A percentile compares a stretch with the other conserved stretches of the same genome.
These are phyloP conservation scores for Thielaviopsis cerberus DNA, from an alignment of 2,329 filamentous ascomycete genomes.

Conservation along the genomic window DNA sequence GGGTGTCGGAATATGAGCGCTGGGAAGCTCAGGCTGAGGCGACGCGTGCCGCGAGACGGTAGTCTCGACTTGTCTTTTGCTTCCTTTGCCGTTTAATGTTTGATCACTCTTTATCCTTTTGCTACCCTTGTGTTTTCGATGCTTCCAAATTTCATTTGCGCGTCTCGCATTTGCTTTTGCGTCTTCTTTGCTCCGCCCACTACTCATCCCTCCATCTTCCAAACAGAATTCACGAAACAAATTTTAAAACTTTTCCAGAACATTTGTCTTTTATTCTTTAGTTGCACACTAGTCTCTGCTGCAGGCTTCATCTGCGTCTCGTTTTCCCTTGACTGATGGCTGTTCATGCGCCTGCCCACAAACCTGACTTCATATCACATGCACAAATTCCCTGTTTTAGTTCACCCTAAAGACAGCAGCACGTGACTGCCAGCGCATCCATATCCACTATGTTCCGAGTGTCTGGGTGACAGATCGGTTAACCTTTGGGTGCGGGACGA, in stretches of 20 bases:
- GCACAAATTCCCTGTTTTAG: neutral
- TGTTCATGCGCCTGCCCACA: neutral
- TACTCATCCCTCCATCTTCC: too few relatives aligned
- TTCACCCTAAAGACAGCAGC: neutral
- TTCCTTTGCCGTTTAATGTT: neutral
- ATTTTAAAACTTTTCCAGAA: neutral
- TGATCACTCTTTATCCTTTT: neutral
- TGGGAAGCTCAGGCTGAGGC: constrained; percentile 31
- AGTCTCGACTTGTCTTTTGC: neutral
- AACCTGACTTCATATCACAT: neutral
- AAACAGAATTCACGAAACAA: neutral
- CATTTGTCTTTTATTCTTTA: too few relatives aligned
- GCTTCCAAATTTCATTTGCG: neutral
- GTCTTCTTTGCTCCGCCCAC: neutral
- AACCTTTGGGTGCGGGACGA: too few relatives aligned
- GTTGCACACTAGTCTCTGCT: neutral
- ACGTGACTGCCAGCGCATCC: neutral
- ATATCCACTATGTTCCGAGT: neutral
- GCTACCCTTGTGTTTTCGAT: neutral
- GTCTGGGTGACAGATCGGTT: neutral
- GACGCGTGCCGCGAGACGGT: constrained; percentile 13
- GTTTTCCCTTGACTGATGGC: neutral
- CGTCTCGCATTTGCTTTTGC: constrained; percentile 2
- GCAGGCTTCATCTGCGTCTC: neutral
- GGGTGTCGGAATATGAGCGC: constrained; percentile 36